phyloP scores from a whole-genome alignment of 73 alveolate species.

The Paramecium biaurelia region DNA sequence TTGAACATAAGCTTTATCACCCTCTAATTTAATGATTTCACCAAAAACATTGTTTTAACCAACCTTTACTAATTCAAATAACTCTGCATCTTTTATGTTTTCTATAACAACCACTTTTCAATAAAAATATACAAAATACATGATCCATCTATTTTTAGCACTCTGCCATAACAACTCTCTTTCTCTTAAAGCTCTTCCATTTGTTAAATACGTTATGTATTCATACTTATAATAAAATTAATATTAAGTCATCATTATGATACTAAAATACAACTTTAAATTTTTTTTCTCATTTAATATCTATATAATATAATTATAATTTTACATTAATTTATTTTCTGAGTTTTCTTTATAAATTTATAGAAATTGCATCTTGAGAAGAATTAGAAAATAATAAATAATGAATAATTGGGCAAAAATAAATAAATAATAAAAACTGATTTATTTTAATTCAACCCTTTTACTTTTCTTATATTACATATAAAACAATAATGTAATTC shows the following conservation, averaged over 20 bases:
- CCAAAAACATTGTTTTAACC: conserved; percentile 97
- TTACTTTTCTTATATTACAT: neutral
- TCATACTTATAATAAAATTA: neutral
- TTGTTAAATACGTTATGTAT: neutral
- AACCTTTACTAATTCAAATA: conserved; percentile 93
- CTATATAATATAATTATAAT: too few species aligned
- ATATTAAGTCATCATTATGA: neutral
- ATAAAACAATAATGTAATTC: neutral
- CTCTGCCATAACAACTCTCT: neutral
- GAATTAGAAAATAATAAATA: neutral
- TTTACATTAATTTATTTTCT: neutral
- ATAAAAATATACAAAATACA: neutral
- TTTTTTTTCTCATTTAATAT: neutral
- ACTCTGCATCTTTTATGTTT: conserved; percentile 94
- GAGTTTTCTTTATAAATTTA: too few species aligned
- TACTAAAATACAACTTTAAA: neutral
- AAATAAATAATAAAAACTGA: too few species aligned
- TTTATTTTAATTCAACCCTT: neutral
- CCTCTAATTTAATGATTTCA: conserved; percentile 94
- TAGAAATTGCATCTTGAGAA: neutral
- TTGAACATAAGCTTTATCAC: conserved; percentile 96
- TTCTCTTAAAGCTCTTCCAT: neutral
- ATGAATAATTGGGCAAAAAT: neutral
- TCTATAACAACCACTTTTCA: conserved; percentile 86
- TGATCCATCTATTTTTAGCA: neutral